Evolutionary conservation across 2,329 filamentous ascomycete genomes (phyloP).

Genomic region (Tolypocladium guangdongense): DNA sequence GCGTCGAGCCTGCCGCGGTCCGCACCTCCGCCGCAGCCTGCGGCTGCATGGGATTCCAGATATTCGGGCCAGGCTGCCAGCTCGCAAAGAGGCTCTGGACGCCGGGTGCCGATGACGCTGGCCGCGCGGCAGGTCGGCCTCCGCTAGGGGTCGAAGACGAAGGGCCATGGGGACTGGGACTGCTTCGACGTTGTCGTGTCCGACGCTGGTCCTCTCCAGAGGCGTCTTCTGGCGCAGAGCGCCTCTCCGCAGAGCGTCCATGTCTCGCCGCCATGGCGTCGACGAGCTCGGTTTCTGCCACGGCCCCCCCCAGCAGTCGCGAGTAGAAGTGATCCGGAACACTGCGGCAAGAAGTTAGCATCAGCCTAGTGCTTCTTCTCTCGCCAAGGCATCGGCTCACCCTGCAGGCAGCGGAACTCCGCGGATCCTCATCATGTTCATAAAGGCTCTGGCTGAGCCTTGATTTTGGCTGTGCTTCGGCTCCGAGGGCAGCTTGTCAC

Average conservation of each 20-base stretch:
- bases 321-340: conserved; percentile 11
- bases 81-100: neutral
- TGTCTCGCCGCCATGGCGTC: conserved; percentile 7
- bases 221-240: conserved; percentile 16
- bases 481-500: conserved; percentile 48
- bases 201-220: conserved; percentile 15
- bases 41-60: neutral
- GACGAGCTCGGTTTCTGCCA: conserved; percentile 7
- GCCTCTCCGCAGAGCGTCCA: conserved; percentile 9
- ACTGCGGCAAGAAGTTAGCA: neutral
- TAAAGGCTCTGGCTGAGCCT: conserved; percentile 14
- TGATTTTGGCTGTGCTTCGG: conserved; percentile 10
- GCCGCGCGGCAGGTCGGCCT: neutral
- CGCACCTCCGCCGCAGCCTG: neutral
- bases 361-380: neutral
- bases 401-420: conserved; percentile 10
- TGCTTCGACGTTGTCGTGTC: conserved; percentile 15
- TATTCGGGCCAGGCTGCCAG: neutral
- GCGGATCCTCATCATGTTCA: conserved; percentile 19
- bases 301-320: conserved; percentile 6
- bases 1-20: neutral
- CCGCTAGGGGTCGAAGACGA: neutral
- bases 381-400: conserved; percentile 5
- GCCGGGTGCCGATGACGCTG: neutral
- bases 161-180: neutral